Evolutionary conservation across 208 protist species (phyloP), one percentile per base, ranked within the genome.

Genomic region (Trypanosoma rangeli): DNA sequence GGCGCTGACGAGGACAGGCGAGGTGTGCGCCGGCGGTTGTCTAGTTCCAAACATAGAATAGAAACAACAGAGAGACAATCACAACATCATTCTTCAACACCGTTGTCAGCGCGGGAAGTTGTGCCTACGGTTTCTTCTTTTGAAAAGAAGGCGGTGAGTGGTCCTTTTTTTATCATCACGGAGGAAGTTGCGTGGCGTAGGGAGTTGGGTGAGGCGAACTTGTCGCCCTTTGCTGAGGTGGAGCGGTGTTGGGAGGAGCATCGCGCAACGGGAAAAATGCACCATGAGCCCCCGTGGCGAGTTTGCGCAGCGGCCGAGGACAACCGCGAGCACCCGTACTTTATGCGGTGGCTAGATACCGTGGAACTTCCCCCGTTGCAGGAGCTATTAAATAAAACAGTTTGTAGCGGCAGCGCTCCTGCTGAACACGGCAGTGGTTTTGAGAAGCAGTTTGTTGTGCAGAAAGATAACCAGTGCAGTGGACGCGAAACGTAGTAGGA

Each of bases 321-420:
- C 55, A 94, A 94, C 71, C 74, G 73, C 24, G 91, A 96, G 49
- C 86, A 94, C 33, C 91, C 91, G 3, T 64, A 85, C 44, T 91
- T 82, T 60, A 12, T 84, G 18, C 63, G 62, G 49, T 92, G 84
- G 87, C 68, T 95, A 9, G 83, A 93, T 53, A 73, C 61, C 44
- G 68, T 89, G 26, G 65, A 78, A 22, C 37, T 87, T 0, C 71
- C 66, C 16, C 66, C 79, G 8, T 60, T 90, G 44, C 80, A 74
- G 49, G 84, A 89, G 67, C 68, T 86, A 50, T 54, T 90, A 0
- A 49, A 61, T 15, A 68, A 70, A 29, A 68, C 71, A n/a, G 61
- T 1, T 68, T 56, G 65, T 53, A 50, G 50, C 48, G 26, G 55
- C 77, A 35, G 48, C 13, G 44, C 57, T 35, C 42, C 50, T 56